Evolutionary conservation across 1,139 yeast genomes (phyloP).

Genomic region (Candida glucosophila): DNA sequence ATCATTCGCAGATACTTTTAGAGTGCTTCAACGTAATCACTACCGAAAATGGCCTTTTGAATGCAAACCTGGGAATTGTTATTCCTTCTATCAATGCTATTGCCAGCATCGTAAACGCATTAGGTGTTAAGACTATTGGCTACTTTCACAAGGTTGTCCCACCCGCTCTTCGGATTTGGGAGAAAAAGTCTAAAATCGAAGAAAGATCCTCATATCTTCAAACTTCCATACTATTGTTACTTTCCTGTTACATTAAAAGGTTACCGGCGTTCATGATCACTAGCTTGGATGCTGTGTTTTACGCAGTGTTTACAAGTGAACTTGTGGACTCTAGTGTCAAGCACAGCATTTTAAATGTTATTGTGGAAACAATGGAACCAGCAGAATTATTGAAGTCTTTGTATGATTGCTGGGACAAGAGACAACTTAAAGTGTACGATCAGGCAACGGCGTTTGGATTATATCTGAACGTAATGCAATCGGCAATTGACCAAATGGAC

Average conservation of each 20-base stretch:
- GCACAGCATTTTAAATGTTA: conserved; percentile 52
- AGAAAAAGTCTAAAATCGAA: conserved; percentile 17
- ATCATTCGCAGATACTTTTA: conserved; percentile 36
- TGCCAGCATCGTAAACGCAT: conserved; percentile 56
- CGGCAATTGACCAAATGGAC: conserved; percentile 56
- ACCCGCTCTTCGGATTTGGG: conserved; percentile 57
- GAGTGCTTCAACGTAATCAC: conserved; percentile 45
- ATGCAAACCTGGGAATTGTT: conserved; percentile 50
- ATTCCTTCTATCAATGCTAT: conserved; percentile 70
- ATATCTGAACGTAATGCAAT: conserved; percentile 57
- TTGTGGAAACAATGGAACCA: conserved; percentile 63
- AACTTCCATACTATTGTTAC: conserved; percentile 59
- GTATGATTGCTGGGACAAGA: conserved; percentile 49
- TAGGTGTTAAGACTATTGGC: conserved; percentile 85
- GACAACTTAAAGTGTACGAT: conserved; percentile 16
- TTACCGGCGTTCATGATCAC: conserved; percentile 82
- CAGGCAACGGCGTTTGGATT: conserved; percentile 50
- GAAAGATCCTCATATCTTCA: conserved; percentile 36
- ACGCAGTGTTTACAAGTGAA: conserved; percentile 48
- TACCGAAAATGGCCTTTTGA: conserved; percentile 44
- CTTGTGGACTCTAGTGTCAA: conserved; percentile 53
- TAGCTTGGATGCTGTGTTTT: conserved; percentile 53
- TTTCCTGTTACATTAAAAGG: conserved; percentile 70
- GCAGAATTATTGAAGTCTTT: conserved; percentile 55
- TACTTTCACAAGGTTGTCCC: conserved; percentile 79